Percentiles rank a stretch among this genome's conserved stretches.
phyloP scores from a whole-genome alignment of 2,329 filamentous ascomycete species.

The Diaporthe sp. region DNA sequence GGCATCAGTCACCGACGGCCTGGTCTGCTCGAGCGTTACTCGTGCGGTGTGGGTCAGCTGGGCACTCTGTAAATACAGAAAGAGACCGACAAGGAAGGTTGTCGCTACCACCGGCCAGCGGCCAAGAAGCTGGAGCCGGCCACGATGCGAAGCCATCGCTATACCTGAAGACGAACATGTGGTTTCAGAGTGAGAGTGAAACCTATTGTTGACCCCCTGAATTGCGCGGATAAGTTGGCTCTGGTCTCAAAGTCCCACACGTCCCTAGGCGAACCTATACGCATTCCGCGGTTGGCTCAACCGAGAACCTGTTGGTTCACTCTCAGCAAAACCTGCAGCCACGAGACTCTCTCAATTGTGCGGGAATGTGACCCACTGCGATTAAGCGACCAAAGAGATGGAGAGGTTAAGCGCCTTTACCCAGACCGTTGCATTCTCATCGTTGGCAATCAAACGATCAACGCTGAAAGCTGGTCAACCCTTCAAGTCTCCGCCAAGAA shows the following conservation, averaged over 20 bases:
- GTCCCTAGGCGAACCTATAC: background rate
- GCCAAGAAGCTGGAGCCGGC: background rate
- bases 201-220: background rate
- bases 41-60: background rate
- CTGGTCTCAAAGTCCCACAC: background rate
- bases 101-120: background rate
- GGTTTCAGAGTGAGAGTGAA: background rate
- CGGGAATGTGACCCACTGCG: background rate
- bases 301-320: background rate
- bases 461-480: no score
- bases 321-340: background rate
- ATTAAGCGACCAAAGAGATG: background rate
- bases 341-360: background rate
- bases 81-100: background rate
- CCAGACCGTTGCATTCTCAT: background rate
- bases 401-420: background rate
- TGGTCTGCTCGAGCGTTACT: background rate
- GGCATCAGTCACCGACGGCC: background rate
- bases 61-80: background rate
- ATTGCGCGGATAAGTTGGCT: background rate
- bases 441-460: no score
- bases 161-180: background rate
- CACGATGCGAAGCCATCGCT: background rate
- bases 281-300: background rate
- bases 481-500: no score